These are phyloP conservation scores for Spinacia oleracea DNA, from an alignment of 179 eudicot species.

Conservation along the genomic window DNA sequence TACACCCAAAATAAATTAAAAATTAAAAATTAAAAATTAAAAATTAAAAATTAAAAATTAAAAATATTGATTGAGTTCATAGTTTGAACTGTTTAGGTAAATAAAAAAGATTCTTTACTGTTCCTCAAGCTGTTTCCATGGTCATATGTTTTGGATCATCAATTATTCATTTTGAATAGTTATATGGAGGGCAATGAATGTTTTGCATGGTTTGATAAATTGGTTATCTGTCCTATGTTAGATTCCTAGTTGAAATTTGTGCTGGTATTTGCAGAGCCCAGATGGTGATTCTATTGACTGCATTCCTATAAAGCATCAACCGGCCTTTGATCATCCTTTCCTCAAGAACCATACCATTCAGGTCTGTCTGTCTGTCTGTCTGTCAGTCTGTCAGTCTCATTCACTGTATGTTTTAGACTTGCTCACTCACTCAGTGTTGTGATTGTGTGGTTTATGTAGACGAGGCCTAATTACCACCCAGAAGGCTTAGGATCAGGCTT, in stretches of 20 bases:
- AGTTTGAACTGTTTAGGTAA: not conserved
- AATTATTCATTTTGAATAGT: too few relatives aligned
- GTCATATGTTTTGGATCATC: too few relatives aligned
- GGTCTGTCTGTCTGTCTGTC: too few relatives aligned
- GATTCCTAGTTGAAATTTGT: not conserved
- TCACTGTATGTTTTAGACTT: too few relatives aligned
- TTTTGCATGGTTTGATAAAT: not conserved
- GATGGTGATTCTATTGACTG: constrained; percentile 97
- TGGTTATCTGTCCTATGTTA: not conserved
- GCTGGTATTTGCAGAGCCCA: constrained; percentile 65
- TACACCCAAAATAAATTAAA: not conserved
- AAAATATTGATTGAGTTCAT: not conserved
- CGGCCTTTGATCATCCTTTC: constrained; percentile 95
- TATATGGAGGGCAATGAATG: too few relatives aligned
- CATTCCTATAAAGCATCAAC: constrained; percentile 81
- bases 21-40: too few relatives aligned
- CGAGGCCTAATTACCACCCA: constrained; percentile 89
- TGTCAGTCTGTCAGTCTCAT: too few relatives aligned
- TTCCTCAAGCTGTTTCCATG: too few relatives aligned
- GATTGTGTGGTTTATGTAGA: constrained; percentile 34
- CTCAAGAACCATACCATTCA: constrained; percentile 95
- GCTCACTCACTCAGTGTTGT: too few relatives aligned
- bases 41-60: too few relatives aligned
- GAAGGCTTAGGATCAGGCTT: too few relatives aligned
- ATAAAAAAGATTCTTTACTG: not conserved